phyloP scores from a whole-genome alignment of 164 flowering plant species.

The Akebia trifoliata region DNA sequence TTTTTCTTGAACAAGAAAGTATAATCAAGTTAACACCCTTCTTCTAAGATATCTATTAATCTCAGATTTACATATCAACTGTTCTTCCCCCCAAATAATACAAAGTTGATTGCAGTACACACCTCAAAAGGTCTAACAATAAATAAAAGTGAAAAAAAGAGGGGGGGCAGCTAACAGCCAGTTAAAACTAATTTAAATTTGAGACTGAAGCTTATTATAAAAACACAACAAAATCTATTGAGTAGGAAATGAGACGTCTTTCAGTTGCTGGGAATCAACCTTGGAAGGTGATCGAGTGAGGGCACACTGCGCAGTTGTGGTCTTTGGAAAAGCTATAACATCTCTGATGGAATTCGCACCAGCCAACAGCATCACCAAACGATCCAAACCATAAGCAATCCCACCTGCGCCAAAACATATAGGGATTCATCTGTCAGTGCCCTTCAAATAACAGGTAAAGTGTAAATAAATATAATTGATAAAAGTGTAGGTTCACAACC shows the following conservation, averaged over 20 bases:
- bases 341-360: conserved; percentile 87
- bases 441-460: background rate
- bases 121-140: too few species aligned
- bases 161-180: too few species aligned
- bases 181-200: background rate
- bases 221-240: background rate
- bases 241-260: conserved; percentile 44
- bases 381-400: conserved; percentile 87
- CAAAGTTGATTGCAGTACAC: too few species aligned
- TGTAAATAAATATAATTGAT: background rate
- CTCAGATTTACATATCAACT: too few species aligned
- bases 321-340: conserved; percentile 96
- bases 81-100: too few species aligned
- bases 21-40: too few species aligned
- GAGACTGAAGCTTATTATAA: background rate
- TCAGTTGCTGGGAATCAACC: conserved; percentile 84
- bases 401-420: conserved; percentile 54
- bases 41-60: too few species aligned
- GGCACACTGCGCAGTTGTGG: conserved; percentile 87
- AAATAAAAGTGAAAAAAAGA: too few species aligned
- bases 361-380: conserved; percentile 83
- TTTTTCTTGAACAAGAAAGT: too few species aligned
- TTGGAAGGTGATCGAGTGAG: conserved; percentile 81
- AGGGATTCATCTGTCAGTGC: background rate
- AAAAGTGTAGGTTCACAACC: too few species aligned